Evolutionary conservation across 176 grass and related monocot species (phyloP), one percentile per base, ranked within the genome.

Genomic region (Carex cristatella): DNA sequence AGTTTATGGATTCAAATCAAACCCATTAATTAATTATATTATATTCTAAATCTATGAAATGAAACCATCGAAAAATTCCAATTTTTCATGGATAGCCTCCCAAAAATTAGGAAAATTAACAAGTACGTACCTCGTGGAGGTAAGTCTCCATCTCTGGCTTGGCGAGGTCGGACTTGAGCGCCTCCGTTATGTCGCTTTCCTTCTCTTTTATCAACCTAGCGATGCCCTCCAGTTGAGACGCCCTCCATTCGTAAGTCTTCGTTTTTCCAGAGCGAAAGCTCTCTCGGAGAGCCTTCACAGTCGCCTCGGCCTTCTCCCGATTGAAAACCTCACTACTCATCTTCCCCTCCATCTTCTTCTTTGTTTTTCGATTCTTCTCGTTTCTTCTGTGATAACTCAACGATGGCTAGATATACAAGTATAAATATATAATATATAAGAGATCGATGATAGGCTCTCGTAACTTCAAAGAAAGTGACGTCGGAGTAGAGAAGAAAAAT

Each of bases 71-170:
- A 23, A 23, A 23, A 82, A n/a, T 56, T 65, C 3, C 60, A 84
- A 16, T 38, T 53, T 46, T 69, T 31, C 81, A 12, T 7, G 65
- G 4, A 23, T 11, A 53, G 14, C 2, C 32, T 44, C 5, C 33
- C 7, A 77, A n/a, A 19, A 3, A 56, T 23, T 23, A 23, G 23
- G 23, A 59, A 15, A 51, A 12, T 6, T 3, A n/a, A 61, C 0
- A 64, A 13, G 2, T 78, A 94, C 95, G 2, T 78, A 94, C 95
- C 93, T 99, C 97, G 72, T 94, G 90, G 74, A 99, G 79, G 75
- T 82, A 96, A 2, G 87, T 86, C 89, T 99, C 97, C 73, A 91
- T 88, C 57, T 65, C 69, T 0, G 97, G 91, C 87, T 99, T 99
- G 83, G 87, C 87, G 85, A 99, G 91, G 79, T 99, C 97, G 19